phyloP scores from a whole-genome alignment of 805 yeast genomes.

The Myxozyma nipponensis region DNA sequence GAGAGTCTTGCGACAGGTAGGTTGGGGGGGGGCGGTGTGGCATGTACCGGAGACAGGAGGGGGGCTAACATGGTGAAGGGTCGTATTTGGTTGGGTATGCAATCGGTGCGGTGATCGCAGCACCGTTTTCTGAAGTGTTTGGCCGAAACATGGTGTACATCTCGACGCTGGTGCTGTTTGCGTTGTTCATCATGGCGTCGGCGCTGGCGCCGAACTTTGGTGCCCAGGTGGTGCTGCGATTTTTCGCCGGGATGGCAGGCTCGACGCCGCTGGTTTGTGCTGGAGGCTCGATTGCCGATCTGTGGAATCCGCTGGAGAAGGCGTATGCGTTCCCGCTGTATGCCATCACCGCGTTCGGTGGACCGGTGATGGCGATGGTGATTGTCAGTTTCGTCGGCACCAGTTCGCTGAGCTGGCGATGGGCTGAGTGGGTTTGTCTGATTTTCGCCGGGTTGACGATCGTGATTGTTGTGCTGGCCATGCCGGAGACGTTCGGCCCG shows the following conservation, averaged over 20 bases:
- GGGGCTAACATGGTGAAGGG: conserved; percentile 4
- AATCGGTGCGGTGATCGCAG: conserved; percentile 41
- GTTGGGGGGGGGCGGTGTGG: too few relatives aligned
- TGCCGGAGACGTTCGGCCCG: conserved; percentile 91
- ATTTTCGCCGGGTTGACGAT: conserved; percentile 49
- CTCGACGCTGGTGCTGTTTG: conserved; percentile 38
- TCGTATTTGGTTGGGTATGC: conserved; percentile 62
- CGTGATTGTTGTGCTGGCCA: conserved; percentile 37
- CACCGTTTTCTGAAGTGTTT: conserved; percentile 66
- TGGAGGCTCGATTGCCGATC: conserved; percentile 77
- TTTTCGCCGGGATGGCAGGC: conserved; percentile 71
- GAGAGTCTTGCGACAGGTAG: conserved; percentile 20
- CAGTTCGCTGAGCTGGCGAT: conserved; percentile 65
- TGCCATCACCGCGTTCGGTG: conserved; percentile 41
- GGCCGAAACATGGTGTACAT: conserved; percentile 65
- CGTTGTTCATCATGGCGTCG: conserved; percentile 25
- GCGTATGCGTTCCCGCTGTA: conserved; percentile 26
- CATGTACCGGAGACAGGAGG: neutral
- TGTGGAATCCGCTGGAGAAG: conserved; percentile 44
- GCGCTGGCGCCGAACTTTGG: conserved; percentile 54
- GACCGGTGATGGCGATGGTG: conserved; percentile 69
- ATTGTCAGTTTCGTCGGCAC: conserved; percentile 57
- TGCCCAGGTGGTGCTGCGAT: conserved; percentile 60
- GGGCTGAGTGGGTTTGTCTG: conserved; percentile 70
- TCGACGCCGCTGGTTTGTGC: conserved; percentile 83